Evolutionary conservation across 176 grass and related monocot species (phyloP).

Genomic region (Triticum timopheevii): DNA sequence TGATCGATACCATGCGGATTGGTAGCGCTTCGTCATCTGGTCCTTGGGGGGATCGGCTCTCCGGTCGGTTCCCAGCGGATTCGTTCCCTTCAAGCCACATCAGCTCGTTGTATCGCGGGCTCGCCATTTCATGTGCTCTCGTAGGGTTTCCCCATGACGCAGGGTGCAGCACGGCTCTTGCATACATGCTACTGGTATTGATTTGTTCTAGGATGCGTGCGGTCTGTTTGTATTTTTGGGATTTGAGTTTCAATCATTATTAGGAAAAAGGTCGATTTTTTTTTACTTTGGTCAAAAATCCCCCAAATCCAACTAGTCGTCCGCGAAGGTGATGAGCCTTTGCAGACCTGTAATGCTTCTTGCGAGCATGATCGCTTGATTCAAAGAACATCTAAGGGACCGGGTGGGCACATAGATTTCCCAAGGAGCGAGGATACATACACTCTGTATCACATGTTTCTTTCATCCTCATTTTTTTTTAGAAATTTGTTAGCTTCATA

Average conservation of each 20-base stretch:
- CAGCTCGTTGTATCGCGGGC: slow-evolving; percentile 48
- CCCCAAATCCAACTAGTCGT: too few relatives aligned
- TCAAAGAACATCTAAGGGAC: slow-evolving; percentile 66
- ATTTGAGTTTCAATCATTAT: not conserved
- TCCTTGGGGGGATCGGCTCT: slow-evolving; percentile 37
- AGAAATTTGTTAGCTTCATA: not conserved
- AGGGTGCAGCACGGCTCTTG: slow-evolving; percentile 29
- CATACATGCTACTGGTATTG: slow-evolving; percentile 26
- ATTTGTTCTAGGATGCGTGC: not conserved
- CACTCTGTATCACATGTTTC: not conserved
- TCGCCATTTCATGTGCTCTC: not conserved
- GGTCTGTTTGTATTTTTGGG: not conserved
- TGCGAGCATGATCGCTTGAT: slow-evolving; percentile 55
- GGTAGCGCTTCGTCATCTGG: slow-evolving; percentile 60
- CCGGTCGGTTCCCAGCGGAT: slow-evolving; percentile 41
- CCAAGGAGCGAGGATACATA: too few relatives aligned
- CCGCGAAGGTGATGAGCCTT: slow-evolving; percentile 32
- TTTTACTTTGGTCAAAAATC: not conserved
- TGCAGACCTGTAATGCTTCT: slow-evolving; percentile 70
- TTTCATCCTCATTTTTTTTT: not conserved
- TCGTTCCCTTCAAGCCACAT: slow-evolving; percentile 71
- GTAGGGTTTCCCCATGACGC: slow-evolving; percentile 3
- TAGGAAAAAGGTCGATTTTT: not conserved
- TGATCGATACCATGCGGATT: not conserved
- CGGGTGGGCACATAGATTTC: not conserved